Evolutionary conservation across 139 green algal species (phyloP).

Genomic region (Chlamydomonas applanata): DNA sequence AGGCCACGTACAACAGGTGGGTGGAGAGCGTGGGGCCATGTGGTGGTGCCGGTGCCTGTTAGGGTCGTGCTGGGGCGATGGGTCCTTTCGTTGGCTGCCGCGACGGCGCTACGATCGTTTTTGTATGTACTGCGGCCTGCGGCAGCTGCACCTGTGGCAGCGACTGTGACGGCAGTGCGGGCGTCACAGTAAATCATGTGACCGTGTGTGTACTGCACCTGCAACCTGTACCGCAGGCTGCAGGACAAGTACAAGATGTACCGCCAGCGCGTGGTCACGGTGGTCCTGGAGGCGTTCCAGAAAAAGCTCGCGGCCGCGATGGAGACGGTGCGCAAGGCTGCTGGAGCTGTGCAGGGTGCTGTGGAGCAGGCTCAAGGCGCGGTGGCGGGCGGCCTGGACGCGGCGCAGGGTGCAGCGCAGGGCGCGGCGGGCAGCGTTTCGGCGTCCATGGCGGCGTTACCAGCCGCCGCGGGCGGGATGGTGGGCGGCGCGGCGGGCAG

Average conservation of each 20-base stretch:
- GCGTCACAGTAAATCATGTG: too few relatives aligned
- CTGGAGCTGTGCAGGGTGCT: background rate
- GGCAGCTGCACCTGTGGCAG: too few relatives aligned
- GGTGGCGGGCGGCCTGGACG: background rate
- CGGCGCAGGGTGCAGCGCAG: background rate
- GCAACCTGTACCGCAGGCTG: constrained; percentile 3
- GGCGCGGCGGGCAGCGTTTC: too few relatives aligned
- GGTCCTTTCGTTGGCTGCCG: too few relatives aligned
- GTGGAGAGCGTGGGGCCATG: background rate
- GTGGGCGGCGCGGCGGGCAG: too few relatives aligned
- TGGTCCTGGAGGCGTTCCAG: constrained; percentile 18
- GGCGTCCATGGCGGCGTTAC: too few relatives aligned
- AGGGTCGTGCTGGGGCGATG: too few relatives aligned
- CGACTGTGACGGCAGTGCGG: too few relatives aligned
- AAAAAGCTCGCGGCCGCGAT: constrained; percentile 16
- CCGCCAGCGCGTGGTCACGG: background rate
- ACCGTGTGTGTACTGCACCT: too few relatives aligned
- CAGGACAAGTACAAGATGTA: constrained; percentile 1
- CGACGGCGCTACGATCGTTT: too few relatives aligned
- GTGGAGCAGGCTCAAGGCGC: background rate
- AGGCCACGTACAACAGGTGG: constrained; percentile 24
- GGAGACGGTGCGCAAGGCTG: constrained; percentile 2
- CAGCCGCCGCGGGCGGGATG: too few relatives aligned
- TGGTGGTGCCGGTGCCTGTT: background rate
- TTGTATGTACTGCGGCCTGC: too few relatives aligned